Base-by-base conservation (phyloP, 2,329 filamentous ascomycete species). In the Lasiodiplodia gonubiensis region DNA sequence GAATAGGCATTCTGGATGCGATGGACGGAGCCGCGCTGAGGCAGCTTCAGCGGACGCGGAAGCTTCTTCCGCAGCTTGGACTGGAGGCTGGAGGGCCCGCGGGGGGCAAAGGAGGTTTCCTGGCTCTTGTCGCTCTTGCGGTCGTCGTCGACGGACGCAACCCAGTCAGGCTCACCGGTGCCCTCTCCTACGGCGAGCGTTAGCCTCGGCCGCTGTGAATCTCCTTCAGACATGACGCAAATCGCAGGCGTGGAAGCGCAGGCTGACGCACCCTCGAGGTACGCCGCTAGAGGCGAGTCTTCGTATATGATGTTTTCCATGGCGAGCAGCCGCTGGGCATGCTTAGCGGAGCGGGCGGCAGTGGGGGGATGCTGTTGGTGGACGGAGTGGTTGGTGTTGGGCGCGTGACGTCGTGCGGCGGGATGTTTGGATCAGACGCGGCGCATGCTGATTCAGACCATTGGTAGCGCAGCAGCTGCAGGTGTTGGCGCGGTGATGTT, bases 221-320 rank as follows among this genome's bases (percentile, higher is more conserved):
- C 61, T 64, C 46, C 61, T 53, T 53, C 61, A 46, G 61, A 64
- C 61, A 64, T 64, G 61, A 64, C 61, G 61, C 65, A 70, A 54
- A 69, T 65, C 69, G 65, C 49, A 66, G 57, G 54, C 52, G 37
- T 42, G 21, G 35, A 61, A 68, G 48, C 33, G 59, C 59, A 52
- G 59, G 59, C 59, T 63, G 67, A 80, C 84, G 75, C 80, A 95
- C 94, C 93, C 88, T 94, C 90, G 73, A 97, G 88, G 82, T 95
- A 95, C 75, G 92, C 89, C 77, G 93, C 93, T 81, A 97, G 86
- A 74, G 94, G 94, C 78, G 92, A 92, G 82, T 93, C 89, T 82
- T 95, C 88, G 81, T 91, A 92, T 73, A 97, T 88, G 74, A 97
- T 86, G 75, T 91, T 89, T 86, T 97, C 94, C 94, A 97, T 95